Base-by-base conservation (phyloP, 345 rosid species). In the Eucalyptus cloeziana region DNA sequence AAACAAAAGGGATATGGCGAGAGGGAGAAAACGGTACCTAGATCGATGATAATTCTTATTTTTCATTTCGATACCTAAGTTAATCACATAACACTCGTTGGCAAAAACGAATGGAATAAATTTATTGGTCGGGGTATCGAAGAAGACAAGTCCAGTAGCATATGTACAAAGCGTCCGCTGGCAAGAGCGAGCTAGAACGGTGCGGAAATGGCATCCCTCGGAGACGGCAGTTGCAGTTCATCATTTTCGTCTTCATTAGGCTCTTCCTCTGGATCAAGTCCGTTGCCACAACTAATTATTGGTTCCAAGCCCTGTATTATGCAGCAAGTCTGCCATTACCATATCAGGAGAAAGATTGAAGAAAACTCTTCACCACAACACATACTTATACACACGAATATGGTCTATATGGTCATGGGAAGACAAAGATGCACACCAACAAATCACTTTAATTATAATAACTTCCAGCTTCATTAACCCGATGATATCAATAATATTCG, bases 221-320 rank as follows among this genome's bases (percentile, higher is more conserved):
- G 13, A 1, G 40, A 86, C 27, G 52, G 52, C 1, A 25, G 56
- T 1, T 8, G 86, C 3, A 71, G 45, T 44, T 88, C 37, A 3
- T 90, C 80, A 10, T 51, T 87, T 7, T 44, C 10, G 33, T 83
- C 79, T 21, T 45, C 86, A 27, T 25, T 49, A n/a, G 87, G 44
- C 8, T 58, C 49, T 40, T 86, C 90, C 47, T 80, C 88, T 2
- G 13, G 40, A 3, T 44, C 3, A 22, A 88, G 22, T 83, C 69
- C 49, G 24, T 45, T 62, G 10, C 33, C 88, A 31, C 30, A 80
- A 16, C 64, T 40, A 30, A 30, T 90, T 33, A 91, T 93, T 50
- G 93, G 91, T 88, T 91, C 69, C 44, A 89, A 69, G 24, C 95
- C 95, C 94, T 93, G 91, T 10, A 30, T 76, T 6, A 76, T 12